Percentiles rank a stretch among this genome's conserved stretches.
Conservation (phyloP, 352 stramenopile genomes). For the Pythium insidiosum region DNA sequence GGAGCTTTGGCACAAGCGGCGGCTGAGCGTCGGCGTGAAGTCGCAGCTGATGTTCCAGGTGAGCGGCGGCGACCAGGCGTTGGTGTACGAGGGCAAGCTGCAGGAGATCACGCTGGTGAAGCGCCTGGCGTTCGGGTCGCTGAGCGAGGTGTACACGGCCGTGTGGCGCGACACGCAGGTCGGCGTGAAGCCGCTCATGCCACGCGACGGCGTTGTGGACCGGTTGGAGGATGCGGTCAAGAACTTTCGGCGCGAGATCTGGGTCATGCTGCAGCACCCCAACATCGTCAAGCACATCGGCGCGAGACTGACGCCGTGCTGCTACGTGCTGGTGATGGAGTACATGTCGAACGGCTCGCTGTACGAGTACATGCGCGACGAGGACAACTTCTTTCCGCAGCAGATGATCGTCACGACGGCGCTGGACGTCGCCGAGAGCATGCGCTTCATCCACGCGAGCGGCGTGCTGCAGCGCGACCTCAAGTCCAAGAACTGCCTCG, state of each 20-base stretch:
- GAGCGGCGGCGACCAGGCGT: slow-evolving; percentile 48
- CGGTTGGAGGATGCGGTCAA: slow-evolving; percentile 63
- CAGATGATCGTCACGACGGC: slow-evolving; percentile 53
- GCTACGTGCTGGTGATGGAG: slow-evolving; percentile 81
- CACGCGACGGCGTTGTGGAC: slow-evolving; percentile 56
- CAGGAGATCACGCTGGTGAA: slow-evolving; percentile 70
- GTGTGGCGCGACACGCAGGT: slow-evolving; percentile 73
- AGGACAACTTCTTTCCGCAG: slow-evolving; percentile 61
- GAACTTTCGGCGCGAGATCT: slow-evolving; percentile 77
- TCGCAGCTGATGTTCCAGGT: slow-evolving; percentile 64
- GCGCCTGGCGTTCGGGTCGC: slow-evolving; percentile 50
- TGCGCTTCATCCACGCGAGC: slow-evolving; percentile 49
- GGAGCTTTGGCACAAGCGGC: slow-evolving; percentile 41
- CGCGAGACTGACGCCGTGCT: slow-evolving; percentile 62
- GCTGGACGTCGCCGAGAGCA: slow-evolving; percentile 55
- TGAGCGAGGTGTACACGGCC: slow-evolving; percentile 70
- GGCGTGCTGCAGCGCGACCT: slow-evolving; percentile 63
- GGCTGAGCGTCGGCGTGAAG: slow-evolving; percentile 47
- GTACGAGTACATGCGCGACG: slow-evolving; percentile 72
- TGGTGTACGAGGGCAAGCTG: slow-evolving; percentile 76
- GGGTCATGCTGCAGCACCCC: slow-evolving; percentile 73
- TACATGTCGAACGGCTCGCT: slow-evolving; percentile 83
- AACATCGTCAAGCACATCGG: slow-evolving; percentile 75
- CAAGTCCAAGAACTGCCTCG: slow-evolving; percentile 74
- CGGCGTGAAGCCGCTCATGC: slow-evolving; percentile 72